Evolutionary conservation across 164 flowering plant genomes (phyloP).

Genomic region (Taxillus chinensis): DNA sequence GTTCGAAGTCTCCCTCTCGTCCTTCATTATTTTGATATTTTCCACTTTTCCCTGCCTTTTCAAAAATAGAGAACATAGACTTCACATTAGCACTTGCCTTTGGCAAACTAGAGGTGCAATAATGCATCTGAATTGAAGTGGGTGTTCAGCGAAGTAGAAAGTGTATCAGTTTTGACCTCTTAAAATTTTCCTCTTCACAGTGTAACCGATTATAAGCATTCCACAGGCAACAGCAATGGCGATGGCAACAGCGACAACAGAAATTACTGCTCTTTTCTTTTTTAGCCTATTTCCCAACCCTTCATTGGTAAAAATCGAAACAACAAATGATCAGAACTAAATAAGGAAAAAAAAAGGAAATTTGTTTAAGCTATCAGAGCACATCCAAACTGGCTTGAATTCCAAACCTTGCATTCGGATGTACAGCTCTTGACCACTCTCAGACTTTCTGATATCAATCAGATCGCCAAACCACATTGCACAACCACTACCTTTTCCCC

Average conservation of each 20-base stretch:
- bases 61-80: background rate
- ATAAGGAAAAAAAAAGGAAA: background rate
- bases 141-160: no score
- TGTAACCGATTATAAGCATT: background rate
- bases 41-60: background rate
- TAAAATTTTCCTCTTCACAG: background rate
- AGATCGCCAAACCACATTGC: constrained; percentile 22
- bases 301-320: background rate
- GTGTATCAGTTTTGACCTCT: background rate
- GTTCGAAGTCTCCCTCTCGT: background rate
- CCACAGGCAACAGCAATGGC: background rate
- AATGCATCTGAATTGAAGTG: no score
- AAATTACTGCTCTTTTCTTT: background rate
- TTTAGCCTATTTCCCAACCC: background rate
- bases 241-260: background rate
- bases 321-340: background rate
- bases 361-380: background rate
- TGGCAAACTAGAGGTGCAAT: background rate
- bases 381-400: constrained; percentile 3
- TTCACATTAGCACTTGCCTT: background rate
- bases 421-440: constrained; percentile 16
- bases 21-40: background rate
- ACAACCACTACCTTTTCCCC: constrained; percentile 17
- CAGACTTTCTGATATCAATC: constrained; percentile 9
- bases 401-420: constrained; percentile 20